Evolutionary conservation across 2,329 filamentous ascomycete species (phyloP).

Genomic region (Fusarium cicatricum): DNA sequence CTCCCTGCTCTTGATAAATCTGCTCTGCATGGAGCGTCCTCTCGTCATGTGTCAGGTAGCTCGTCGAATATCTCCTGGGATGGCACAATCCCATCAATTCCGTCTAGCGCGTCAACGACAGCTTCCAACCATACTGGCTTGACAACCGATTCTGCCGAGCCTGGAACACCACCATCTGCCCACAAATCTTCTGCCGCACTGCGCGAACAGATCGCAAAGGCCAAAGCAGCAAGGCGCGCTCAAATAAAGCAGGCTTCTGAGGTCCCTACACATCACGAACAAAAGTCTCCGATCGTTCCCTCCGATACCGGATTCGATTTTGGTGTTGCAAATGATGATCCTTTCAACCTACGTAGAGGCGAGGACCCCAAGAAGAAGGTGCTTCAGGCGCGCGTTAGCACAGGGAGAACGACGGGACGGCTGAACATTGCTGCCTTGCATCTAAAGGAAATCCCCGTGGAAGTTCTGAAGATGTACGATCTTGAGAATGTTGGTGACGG

Average conservation of each 20-base stretch:
- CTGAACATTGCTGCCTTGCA: conserved; percentile 89
- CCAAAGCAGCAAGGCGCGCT: conserved; percentile 80
- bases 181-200: conserved; percentile 80
- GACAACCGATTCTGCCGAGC: conserved; percentile 21
- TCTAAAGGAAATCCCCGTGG: conserved; percentile 78
- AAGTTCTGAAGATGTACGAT: conserved; percentile 92
- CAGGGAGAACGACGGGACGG: conserved; percentile 78
- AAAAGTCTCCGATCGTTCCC: conserved; percentile 52
- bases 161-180: conserved; percentile 38
- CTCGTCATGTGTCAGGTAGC: conserved; percentile 24
- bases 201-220: conserved; percentile 91
- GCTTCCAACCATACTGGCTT: conserved; percentile 20
- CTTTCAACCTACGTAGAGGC: conserved; percentile 72
- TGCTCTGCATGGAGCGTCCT: conserved; percentile 20
- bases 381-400: conserved; percentile 74
- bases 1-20: conserved; percentile 50
- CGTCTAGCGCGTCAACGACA: conserved; percentile 32
- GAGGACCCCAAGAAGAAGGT: conserved; percentile 70
- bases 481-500: conserved; percentile 72
- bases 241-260: conserved; percentile 49
- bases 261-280: conserved; percentile 6
- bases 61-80: conserved; percentile 41
- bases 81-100: conserved; percentile 43
- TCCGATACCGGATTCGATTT: conserved; percentile 58
- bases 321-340: conserved; percentile 64